A percentile compares a stretch with the other conserved stretches of the same genome.
Evolutionary conservation across 768 basidiomycete genomes (phyloP).

Genomic region (Russula compacta): DNA sequence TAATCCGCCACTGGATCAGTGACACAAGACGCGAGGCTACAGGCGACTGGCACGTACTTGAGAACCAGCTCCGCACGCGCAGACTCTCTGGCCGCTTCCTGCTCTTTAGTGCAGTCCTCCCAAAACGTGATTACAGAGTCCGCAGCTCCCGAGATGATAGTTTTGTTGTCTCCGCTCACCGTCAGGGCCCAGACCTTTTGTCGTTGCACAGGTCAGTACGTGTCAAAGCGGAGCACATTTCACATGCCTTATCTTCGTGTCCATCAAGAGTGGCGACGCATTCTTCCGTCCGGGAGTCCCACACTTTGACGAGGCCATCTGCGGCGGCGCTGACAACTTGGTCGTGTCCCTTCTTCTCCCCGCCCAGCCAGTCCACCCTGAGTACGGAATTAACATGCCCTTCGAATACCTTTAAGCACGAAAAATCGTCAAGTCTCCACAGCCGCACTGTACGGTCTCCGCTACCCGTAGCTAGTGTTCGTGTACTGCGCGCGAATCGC

Average conservation of each 20-base stretch:
- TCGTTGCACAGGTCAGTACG: background rate
- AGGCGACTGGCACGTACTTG: conserved; percentile 46
- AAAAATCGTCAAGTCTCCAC: conserved; percentile 90
- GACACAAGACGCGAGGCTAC: background rate
- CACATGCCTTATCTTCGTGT: conserved; percentile 88
- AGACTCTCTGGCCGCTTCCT: conserved; percentile 63
- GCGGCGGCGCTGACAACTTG: conserved; percentile 88
- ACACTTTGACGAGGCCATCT: conserved; percentile 92
- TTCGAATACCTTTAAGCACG: conserved; percentile 94
- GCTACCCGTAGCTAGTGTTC: conserved; percentile 85
- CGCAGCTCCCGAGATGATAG: conserved; percentile 88
- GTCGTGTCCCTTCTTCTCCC: conserved; percentile 36
- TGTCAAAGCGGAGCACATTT: background rate
- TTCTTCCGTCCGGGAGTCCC: conserved; percentile 85
- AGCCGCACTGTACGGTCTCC: conserved; percentile 92
- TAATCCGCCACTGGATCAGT: background rate
- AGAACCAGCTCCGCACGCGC: conserved; percentile 66
- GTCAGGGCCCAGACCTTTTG: conserved; percentile 94
- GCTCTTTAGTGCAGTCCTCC: conserved; percentile 87
- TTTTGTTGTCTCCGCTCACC: conserved; percentile 69
- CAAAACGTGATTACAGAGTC: conserved; percentile 96
- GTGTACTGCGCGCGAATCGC: conserved; percentile 74
- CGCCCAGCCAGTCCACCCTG: conserved; percentile 81
- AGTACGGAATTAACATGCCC: conserved; percentile 97
- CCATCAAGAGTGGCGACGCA: conserved; percentile 88